These are phyloP conservation scores for Miamiensis avidus DNA, from an alignment of 169 alveolate genomes.

Conservation along the genomic window DNA sequence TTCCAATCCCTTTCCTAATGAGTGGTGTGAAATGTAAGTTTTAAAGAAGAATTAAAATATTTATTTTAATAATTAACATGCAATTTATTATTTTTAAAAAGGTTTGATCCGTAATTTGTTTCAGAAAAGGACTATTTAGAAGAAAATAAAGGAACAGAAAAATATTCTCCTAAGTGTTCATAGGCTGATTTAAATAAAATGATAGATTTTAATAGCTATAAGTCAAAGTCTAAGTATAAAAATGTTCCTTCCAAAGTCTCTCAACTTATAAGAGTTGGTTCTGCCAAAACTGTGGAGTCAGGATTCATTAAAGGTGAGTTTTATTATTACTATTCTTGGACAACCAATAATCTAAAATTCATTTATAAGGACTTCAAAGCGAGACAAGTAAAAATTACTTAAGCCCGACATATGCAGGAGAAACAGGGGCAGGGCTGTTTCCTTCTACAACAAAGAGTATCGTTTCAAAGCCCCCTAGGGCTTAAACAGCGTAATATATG, in stretches of 20 bases:
- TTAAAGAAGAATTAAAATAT: not conserved
- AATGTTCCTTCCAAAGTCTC: conserved; percentile 24
- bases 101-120: conserved; percentile 51
- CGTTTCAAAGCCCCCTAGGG: not conserved
- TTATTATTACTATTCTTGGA: not conserved
- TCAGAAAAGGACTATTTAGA: conserved; percentile 33
- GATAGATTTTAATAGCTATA: conserved; percentile 47
- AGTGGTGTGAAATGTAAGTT: conserved; percentile 60
- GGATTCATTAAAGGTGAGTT: not conserved
- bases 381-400: not conserved
- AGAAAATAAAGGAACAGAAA: conserved; percentile 45
- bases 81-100: not conserved
- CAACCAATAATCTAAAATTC: not conserved
- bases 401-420: not conserved
- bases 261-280: conserved; percentile 23
- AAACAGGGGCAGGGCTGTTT: not conserved
- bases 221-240: conserved; percentile 25
- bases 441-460: not conserved
- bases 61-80: no score
- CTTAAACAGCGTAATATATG: not conserved
- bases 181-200: conserved; percentile 41
- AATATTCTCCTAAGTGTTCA: conserved; percentile 50
- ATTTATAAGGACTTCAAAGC: not conserved
- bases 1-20: conserved; percentile 66
- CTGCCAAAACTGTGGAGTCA: conserved; percentile 18